These are phyloP conservation scores for Myriangium duriaei DNA, from an alignment of 2,329 filamentous ascomycete species.

Conservation along the genomic window DNA sequence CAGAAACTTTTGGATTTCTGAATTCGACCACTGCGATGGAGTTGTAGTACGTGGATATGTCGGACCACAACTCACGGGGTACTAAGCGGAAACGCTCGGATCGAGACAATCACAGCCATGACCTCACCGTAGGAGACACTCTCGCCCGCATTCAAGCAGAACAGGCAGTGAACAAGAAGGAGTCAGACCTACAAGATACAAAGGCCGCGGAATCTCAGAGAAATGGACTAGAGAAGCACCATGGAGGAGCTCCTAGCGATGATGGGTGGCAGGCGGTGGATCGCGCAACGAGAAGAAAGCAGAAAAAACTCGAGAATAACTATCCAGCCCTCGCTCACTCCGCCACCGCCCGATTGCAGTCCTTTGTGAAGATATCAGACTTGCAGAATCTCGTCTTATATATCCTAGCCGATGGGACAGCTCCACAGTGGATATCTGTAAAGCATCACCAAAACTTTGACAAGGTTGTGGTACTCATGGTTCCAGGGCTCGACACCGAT, in stretches of 20 bases:
- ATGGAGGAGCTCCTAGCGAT: no score
- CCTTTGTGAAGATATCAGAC: constrained; percentile 44
- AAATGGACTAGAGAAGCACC: no score
- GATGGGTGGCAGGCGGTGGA: constrained; percentile 19
- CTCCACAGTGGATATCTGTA: constrained; percentile 52
- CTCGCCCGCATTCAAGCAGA: no score
- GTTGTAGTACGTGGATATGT: no score
- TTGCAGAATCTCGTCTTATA: constrained; percentile 48
- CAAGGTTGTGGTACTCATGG: constrained; percentile 81
- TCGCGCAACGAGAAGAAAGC: constrained; percentile 16
- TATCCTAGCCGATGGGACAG: constrained; percentile 47
- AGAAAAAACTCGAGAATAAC: constrained; percentile 30
- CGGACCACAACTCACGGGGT: background rate
- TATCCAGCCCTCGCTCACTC: constrained; percentile 43
- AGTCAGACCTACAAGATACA: no score
- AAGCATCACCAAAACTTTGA: constrained; percentile 42
- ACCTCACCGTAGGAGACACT: background rate
- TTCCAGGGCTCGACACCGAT: constrained; percentile 77
- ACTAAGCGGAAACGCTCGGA: constrained; percentile 2
- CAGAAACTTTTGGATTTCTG: no score
- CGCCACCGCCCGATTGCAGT: constrained; percentile 40
- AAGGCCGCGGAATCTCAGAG: no score
- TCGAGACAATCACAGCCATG: background rate
- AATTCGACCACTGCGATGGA: no score
- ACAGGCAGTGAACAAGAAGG: no score